phyloP scores from a whole-genome alignment of 495 filamentous ascomycete species.

The Apodospora peruviana region DNA sequence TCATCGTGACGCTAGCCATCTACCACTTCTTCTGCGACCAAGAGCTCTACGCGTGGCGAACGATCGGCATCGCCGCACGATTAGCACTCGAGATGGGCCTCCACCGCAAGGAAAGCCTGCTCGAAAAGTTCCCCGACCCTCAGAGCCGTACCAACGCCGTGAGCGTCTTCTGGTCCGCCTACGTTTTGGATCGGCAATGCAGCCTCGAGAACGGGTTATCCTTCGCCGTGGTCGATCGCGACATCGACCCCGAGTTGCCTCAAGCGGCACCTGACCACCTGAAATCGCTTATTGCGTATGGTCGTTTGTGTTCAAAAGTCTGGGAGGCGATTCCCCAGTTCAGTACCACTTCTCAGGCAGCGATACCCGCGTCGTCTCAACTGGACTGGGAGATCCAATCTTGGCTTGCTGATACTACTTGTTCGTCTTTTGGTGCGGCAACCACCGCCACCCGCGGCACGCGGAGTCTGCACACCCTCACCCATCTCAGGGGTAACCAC shows the following conservation, averaged over 20 bases:
- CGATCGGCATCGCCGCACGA: background rate
- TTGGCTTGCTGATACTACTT: background rate
- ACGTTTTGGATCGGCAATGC: constrained; percentile 65
- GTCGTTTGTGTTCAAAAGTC: background rate
- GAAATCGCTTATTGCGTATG: background rate
- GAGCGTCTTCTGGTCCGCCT: constrained; percentile 64
- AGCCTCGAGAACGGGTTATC: constrained; percentile 64
- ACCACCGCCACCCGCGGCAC: background rate
- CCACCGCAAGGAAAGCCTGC: background rate
- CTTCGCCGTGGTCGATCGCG: constrained; percentile 63
- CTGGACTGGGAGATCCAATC: background rate
- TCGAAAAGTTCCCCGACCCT: background rate
- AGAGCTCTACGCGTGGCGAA: background rate
- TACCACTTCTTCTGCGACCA: constrained; percentile 1
- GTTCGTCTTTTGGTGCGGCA: background rate
- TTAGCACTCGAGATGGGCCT: background rate
- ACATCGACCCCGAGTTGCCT: constrained; percentile 61
- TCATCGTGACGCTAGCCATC: background rate
- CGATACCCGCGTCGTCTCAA: background rate
- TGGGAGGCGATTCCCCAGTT: background rate
- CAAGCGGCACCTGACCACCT: constrained; percentile 24
- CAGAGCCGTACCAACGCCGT: background rate
- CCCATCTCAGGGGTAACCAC: background rate
- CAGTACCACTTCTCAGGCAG: background rate
- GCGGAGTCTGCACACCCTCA: background rate